These are phyloP conservation scores for Triticum aestivum DNA, from an alignment of 176 grass and related monocot genomes.

Conservation along the genomic window DNA sequence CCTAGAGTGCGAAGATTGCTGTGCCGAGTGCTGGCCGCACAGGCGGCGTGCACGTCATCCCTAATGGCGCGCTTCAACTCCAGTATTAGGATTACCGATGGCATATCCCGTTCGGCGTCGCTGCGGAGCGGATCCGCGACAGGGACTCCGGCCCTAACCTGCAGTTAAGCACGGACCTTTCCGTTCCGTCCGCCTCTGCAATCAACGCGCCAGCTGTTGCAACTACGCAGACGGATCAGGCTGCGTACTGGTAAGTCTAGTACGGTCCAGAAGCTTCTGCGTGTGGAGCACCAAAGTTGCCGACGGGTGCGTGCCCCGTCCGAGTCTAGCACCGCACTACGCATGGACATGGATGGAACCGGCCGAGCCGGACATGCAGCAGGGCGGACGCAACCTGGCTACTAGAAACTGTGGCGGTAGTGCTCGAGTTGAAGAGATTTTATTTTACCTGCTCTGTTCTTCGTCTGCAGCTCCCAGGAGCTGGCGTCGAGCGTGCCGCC, in stretches of 20 bases:
- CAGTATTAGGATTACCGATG: neutral
- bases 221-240: no score
- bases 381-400: no score
- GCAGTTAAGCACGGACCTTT: neutral
- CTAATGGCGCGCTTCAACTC: neutral
- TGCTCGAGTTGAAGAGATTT: no score
- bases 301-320: no score
- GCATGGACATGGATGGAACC: no score
- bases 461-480: slow-evolving; percentile 65
- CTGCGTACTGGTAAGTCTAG: no score
- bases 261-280: neutral
- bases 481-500: slow-evolving; percentile 60
- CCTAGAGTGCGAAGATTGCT: no score
- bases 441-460: slow-evolving; percentile 51
- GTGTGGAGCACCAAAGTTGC: neutral
- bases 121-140: neutral
- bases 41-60: neutral
- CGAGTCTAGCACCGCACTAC: no score
- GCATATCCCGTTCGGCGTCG: neutral
- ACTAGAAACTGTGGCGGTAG: no score
- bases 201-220: neutral
- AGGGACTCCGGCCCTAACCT: neutral
- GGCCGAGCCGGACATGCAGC: no score
- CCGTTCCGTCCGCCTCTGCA: neutral
- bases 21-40: no score